These are phyloP conservation scores for Neltuma alba DNA, from an alignment of 306 rosid species.

Conservation along the genomic window DNA sequence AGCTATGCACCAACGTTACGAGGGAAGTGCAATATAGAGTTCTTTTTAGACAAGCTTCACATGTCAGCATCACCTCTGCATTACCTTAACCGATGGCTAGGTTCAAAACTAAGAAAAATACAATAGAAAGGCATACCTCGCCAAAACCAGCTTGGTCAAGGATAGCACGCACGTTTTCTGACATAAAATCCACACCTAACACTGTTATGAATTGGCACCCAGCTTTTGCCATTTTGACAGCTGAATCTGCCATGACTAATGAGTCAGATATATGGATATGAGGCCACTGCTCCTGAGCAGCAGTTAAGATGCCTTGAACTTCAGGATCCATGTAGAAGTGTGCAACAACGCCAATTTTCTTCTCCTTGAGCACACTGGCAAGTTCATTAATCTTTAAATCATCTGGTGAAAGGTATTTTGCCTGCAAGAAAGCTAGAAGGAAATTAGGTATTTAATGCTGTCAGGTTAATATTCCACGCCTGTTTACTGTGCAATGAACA, in stretches of 20 bases:
- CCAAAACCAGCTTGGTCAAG: slow-evolving; percentile 96
- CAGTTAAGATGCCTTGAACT: slow-evolving; percentile 88
- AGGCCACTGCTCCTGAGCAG: slow-evolving; percentile 98
- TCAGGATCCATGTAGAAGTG: slow-evolving; percentile 99
- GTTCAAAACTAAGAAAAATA: slow-evolving; percentile 10
- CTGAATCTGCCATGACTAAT: slow-evolving; percentile 94
- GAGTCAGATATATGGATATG: slow-evolving; percentile 97
- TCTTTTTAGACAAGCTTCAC: slow-evolving; percentile 28
- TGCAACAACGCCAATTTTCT: slow-evolving; percentile 94
- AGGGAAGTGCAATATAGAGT: slow-evolving; percentile 7
- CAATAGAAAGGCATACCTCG: slow-evolving; percentile 52
- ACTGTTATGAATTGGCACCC: slow-evolving; percentile 88
- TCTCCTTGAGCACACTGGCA: slow-evolving; percentile 69
- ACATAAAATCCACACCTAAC: slow-evolving; percentile 97
- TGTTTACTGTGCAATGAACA: neutral
- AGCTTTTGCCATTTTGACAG: slow-evolving; percentile 85
- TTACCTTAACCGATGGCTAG: neutral
- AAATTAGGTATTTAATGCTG: slow-evolving; percentile 40
- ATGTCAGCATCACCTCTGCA: slow-evolving; percentile 12
- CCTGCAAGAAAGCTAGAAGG: slow-evolving; percentile 63
- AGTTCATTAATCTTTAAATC: slow-evolving; percentile 66
- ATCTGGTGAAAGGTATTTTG: slow-evolving; percentile 75
- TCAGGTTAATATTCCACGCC: slow-evolving; percentile 20
- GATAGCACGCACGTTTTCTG: slow-evolving; percentile 96
- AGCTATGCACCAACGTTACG: slow-evolving; percentile 13